phyloP scores from a whole-genome alignment of 2,329 filamentous ascomycete genomes.

The Pseudocercospora crystallina region DNA sequence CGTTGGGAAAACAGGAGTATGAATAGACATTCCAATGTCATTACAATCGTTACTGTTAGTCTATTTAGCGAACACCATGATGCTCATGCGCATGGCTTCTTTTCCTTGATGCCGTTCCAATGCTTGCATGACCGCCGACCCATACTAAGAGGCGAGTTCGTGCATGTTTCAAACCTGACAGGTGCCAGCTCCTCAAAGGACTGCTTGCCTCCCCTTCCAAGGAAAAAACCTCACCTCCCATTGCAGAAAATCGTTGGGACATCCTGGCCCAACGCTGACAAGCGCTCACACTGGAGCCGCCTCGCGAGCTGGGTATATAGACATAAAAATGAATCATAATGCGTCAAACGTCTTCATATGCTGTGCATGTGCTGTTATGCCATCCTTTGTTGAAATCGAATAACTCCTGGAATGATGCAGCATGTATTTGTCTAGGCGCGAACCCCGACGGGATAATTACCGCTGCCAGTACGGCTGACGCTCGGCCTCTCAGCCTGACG shows the following conservation, averaged over 20 bases:
- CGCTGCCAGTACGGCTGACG: slow-evolving; percentile 17
- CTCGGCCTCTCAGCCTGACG: slow-evolving; percentile 19
- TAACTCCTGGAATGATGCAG: not conserved
- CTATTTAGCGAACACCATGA: slow-evolving; percentile 3
- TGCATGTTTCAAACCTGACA: no score
- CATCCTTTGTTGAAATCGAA: slow-evolving; percentile 7
- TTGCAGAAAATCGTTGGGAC: slow-evolving; percentile 7
- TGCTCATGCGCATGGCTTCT: no score
- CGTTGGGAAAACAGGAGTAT: no score
- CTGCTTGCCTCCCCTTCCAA: not conserved
- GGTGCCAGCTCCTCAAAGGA: no score
- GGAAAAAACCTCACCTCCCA: slow-evolving; percentile 1
- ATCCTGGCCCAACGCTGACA: slow-evolving; percentile 17
- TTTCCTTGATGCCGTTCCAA: no score
- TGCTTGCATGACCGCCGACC: no score
- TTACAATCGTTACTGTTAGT: slow-evolving; percentile 20
- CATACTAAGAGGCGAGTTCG: no score
- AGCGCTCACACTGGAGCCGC: slow-evolving; percentile 2
- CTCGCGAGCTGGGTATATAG: slow-evolving; percentile 18
- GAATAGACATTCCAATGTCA: not conserved
- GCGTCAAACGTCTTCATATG: slow-evolving; percentile 5
- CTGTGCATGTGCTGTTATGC: slow-evolving; percentile 14
- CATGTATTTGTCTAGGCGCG: slow-evolving; percentile 7
- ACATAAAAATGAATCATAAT: slow-evolving; percentile 13
- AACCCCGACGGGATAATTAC: slow-evolving; percentile 6